Base-by-base conservation (phyloP, 768 basidiomycete genomes). In the Tylopilus balloui region DNA sequence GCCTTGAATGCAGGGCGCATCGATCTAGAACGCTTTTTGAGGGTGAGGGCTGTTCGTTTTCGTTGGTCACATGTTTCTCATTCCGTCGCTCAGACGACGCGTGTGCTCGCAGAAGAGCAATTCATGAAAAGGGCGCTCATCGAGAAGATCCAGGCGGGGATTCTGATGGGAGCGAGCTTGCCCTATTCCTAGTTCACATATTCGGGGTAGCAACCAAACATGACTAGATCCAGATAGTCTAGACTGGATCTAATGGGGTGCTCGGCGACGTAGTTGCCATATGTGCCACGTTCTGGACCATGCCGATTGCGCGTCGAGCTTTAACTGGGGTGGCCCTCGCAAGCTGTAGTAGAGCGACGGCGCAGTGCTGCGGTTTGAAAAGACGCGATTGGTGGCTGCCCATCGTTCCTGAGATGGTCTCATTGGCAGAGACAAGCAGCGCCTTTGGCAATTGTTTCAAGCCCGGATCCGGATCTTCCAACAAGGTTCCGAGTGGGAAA, bases 101-200 rank as follows among this genome's bases (percentile, higher is more conserved):
- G 95, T 51, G 78, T 86, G 44, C 77, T 97, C 45, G 92, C 92
- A 24, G 85, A 94, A 69, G 94, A 97, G 66, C 95, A 97, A 67
- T 98, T 96, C 66, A 88, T 91, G 85, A 94, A 95, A 73, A 83
- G 93, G 54, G 94, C 92, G 37, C 76, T 96, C 56, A 85, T 92
- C 39, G 91, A 96, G 68, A 92, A 92, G 77, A 96, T 98, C 60
- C 78, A 79, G 58, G 62, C 65, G 43, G 78, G 78, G 23, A 66
- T 86, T 27, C 76, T 83, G 39, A 72, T 78, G 70, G 74, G 75
- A 58, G 70, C 64, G 62, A 69, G 65, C 56, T 56, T 66, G 45
- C 60, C 68, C 53, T 69, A 66, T 54, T 42, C 70, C 61, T 69
- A 71, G 66, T 74, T 34, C 35, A 36, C 69, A 70, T 57, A 71